Percentiles rank a stretch among this genome's conserved stretches.
phyloP scores from a whole-genome alignment of 129 eudicot species.

The Centaurea solstitialis region DNA sequence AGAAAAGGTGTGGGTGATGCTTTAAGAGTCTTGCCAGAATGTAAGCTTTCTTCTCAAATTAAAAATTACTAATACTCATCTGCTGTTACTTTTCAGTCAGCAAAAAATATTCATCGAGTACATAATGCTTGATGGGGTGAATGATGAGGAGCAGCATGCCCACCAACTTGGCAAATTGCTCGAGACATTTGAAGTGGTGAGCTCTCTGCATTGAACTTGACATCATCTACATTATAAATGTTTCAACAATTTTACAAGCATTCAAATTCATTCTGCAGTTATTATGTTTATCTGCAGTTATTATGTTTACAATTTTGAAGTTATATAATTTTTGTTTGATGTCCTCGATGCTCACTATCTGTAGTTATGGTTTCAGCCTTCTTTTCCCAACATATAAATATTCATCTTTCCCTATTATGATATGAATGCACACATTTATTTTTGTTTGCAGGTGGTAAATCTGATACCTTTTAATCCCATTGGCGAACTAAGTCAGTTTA shows the following conservation, averaged over 20 bases:
- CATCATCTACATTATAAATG: not conserved
- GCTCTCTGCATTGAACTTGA: conserved; percentile 14
- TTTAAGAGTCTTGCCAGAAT: not conserved
- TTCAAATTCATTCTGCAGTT: not conserved
- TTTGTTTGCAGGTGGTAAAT: conserved; percentile 74
- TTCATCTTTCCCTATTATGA: not conserved
- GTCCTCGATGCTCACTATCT: not conserved
- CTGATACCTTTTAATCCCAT: conserved; percentile 97
- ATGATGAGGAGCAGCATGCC: conserved; percentile 92
- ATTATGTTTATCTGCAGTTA: no score
- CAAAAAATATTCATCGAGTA: conserved; percentile 94
- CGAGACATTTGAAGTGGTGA: conserved; percentile 87
- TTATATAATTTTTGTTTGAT: not conserved
- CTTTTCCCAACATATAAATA: not conserved
- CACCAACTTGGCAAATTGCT: conserved; percentile 94
- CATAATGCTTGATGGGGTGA: conserved; percentile 98
- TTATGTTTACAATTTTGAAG: not conserved
- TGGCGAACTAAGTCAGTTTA: conserved; percentile 67
- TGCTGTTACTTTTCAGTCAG: conserved; percentile 53
- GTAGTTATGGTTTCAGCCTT: not conserved
- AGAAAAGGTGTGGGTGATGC: conserved; percentile 49
- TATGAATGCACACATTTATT: not conserved
- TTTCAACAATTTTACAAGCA: not conserved
- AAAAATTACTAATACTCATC: conserved; percentile 20
- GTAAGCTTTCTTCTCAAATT: not conserved